phyloP scores from a whole-genome alignment of 2,329 filamentous ascomycete genomes.

The Hymenotorrendiella dingleyae region DNA sequence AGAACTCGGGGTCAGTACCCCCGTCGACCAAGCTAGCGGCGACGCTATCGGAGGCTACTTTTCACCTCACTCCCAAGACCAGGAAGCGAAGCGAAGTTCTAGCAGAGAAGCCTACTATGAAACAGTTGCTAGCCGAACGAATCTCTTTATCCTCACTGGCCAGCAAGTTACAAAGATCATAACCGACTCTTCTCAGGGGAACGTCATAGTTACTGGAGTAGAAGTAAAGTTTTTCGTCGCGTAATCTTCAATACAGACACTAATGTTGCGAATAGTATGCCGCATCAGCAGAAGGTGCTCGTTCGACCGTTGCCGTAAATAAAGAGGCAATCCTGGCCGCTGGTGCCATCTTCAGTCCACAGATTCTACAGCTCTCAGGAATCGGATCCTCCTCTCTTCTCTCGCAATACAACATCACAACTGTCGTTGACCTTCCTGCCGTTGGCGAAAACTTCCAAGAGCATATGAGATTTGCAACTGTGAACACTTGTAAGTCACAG shows the following conservation, averaged over 20 bases:
- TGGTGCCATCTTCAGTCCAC: conserved; percentile 26
- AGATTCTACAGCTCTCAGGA: conserved; percentile 19
- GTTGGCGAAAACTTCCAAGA: conserved; percentile 35
- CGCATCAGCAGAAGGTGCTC: too few species aligned
- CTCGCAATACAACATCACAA: conserved; percentile 26
- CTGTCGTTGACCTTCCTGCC: conserved; percentile 32
- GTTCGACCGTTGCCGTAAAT: neutral
- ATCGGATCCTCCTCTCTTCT: conserved; percentile 29
- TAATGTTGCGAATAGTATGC: too few species aligned
- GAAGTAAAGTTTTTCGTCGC: too few species aligned
- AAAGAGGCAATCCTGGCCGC: conserved; percentile 34
- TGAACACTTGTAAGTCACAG: too few species aligned
- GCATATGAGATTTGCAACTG: neutral
- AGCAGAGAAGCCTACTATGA: neutral
- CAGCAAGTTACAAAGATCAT: neutral
- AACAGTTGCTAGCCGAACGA: neutral
- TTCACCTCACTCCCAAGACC: neutral
- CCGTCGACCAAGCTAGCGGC: neutral
- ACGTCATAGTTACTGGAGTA: neutral
- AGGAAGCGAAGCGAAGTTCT: neutral
- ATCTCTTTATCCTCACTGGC: neutral
- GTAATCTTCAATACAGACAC: too few species aligned
- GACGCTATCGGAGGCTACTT: neutral
- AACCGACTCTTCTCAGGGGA: neutral
- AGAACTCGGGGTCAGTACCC: neutral